Conservation (phyloP, 2,329 filamentous ascomycete species). For the Ophiosphaerella herpotricha region DNA sequence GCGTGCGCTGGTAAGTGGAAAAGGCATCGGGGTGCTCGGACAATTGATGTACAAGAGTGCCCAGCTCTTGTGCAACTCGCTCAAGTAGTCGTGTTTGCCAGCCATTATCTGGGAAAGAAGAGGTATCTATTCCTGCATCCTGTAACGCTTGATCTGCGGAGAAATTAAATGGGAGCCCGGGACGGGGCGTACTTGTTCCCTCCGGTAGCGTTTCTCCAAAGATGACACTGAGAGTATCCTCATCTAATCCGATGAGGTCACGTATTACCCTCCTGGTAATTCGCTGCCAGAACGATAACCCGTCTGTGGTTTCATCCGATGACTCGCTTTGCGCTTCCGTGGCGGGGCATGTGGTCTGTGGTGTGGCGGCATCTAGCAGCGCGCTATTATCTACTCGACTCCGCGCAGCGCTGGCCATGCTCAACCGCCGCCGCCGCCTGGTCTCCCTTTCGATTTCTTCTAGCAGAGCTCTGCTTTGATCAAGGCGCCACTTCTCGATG, state of each 20-base stretch:
- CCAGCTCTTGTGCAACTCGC: conserved; percentile 83
- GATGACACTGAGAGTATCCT: conserved; percentile 80
- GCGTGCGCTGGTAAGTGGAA: conserved; percentile 71
- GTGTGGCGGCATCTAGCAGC: conserved; percentile 14
- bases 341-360: conserved; percentile 21
- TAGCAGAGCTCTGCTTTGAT: conserved; percentile 83
- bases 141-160: conserved; percentile 24
- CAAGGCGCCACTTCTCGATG: conserved; percentile 89
- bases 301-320: conserved; percentile 52
- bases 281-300: conserved; percentile 75
- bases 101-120: conserved; percentile 42
- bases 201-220: conserved; percentile 77
- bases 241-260: conserved; percentile 89
- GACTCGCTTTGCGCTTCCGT: conserved; percentile 40
- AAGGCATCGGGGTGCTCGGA: conserved; percentile 89
- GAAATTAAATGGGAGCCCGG: conserved; percentile 24
- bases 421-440: conserved; percentile 66
- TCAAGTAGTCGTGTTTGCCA: conserved; percentile 84
- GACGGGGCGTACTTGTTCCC: conserved; percentile 32
- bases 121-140: conserved; percentile 30
- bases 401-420: conserved; percentile 56
- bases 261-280: conserved; percentile 85
- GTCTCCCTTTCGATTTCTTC: conserved; percentile 92
- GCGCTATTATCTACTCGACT: conserved; percentile 29
- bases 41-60: conserved; percentile 79